Conservation (phyloP, 1,284 basidiomycete genomes). For the Boletus holoroseus region DNA sequence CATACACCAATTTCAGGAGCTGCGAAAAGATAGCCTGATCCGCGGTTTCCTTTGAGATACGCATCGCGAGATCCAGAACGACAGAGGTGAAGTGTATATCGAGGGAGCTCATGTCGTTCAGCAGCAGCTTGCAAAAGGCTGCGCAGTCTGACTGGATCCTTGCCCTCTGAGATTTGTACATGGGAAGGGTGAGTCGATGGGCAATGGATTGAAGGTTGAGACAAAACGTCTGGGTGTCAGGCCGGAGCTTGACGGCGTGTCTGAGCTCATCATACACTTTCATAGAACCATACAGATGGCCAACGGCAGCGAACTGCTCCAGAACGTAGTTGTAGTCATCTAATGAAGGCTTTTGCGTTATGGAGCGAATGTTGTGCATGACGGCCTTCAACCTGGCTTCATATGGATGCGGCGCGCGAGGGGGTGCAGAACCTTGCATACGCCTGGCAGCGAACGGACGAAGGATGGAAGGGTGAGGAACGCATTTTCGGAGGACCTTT, state of each 20-base stretch:
- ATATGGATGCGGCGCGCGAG: conserved; percentile 42
- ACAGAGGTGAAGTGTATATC: conserved; percentile 47
- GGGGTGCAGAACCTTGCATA: conserved; percentile 35
- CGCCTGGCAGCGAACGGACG: conserved; percentile 41
- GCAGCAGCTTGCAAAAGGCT: conserved; percentile 44
- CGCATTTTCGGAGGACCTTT: conserved; percentile 59
- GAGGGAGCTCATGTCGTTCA: conserved; percentile 51
- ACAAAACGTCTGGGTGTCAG: conserved; percentile 52
- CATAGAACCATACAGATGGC: conserved; percentile 54
- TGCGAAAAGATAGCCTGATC: conserved; percentile 50
- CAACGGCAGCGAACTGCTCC: conserved; percentile 65
- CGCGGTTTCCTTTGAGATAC: conserved; percentile 60
- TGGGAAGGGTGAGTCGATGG: conserved; percentile 57
- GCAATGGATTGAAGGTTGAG: conserved; percentile 62
- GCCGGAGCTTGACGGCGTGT: conserved; percentile 38
- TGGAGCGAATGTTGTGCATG: conserved; percentile 60
- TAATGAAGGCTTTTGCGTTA: conserved; percentile 45
- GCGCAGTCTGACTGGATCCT: conserved; percentile 39
- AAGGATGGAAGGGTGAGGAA: conserved; percentile 41
- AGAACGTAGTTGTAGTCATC: conserved; percentile 71
- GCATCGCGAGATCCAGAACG: conserved; percentile 59
- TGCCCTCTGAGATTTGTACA: conserved; percentile 34
- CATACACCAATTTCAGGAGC: conserved; percentile 61
- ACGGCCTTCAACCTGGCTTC: conserved; percentile 60
- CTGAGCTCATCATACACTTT: conserved; percentile 57